phyloP scores from a whole-genome alignment of 2,329 filamentous ascomycete species.

The Aspergillus novoparasiticus region DNA sequence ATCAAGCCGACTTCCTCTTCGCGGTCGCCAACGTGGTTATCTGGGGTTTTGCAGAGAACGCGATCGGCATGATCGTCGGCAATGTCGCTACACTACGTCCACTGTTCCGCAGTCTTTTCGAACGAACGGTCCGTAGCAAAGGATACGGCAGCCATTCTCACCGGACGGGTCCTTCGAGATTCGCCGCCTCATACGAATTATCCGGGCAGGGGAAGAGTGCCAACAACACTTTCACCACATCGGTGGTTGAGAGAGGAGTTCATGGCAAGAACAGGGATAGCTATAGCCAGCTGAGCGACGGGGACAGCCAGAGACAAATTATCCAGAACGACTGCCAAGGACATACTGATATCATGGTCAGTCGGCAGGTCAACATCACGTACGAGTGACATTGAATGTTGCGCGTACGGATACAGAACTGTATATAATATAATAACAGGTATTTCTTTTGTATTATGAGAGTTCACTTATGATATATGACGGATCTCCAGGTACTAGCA shows the following conservation, averaged over 20 bases:
- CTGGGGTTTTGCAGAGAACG: constrained; percentile 54
- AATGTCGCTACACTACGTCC: constrained; percentile 52
- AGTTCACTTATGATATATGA: background rate
- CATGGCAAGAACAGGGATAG: constrained; percentile 1
- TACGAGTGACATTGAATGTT: constrained; percentile 12
- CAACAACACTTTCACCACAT: constrained; percentile 12
- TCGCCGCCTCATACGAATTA: constrained; percentile 21
- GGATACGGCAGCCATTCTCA: constrained; percentile 11
- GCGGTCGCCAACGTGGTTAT: constrained; percentile 46
- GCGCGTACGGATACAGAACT: background rate
- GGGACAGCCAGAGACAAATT: constrained; percentile 26
- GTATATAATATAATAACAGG: background rate
- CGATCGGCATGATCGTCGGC: constrained; percentile 53
- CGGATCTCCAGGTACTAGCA: background rate
- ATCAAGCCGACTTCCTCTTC: constrained; percentile 45
- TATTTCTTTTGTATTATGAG: background rate
- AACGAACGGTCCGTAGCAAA: constrained; percentile 21
- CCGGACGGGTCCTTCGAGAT: constrained; percentile 6
- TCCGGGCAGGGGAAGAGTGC: constrained; percentile 16
- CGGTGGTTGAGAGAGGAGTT: constrained; percentile 5
- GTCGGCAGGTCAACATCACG: constrained; percentile 21
- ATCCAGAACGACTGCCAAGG: constrained; percentile 13
- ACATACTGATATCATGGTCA: constrained; percentile 22
- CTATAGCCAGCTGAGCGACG: constrained; percentile 17
- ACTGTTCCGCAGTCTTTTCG: constrained; percentile 36